Evolutionary conservation across 495 filamentous ascomycete species (phyloP), one percentile per base, ranked within the genome.

Genomic region (Penicillium bialowiezense): DNA sequence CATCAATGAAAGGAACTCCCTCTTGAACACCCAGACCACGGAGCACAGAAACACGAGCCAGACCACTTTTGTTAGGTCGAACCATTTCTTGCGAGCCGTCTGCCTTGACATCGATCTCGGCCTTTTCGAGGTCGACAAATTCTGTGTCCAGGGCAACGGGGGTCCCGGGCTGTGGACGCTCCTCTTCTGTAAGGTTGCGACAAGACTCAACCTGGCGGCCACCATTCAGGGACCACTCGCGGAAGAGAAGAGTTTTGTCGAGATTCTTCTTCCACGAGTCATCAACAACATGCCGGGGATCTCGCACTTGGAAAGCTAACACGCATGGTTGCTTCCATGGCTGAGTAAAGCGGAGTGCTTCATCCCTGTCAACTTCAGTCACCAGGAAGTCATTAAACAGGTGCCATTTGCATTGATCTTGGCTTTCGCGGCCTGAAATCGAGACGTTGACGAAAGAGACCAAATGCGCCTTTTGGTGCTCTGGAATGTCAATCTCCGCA

Each of bases 321-420:
- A 97, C 84, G 28, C 86, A 87, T 2, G 93, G 95, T 39, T 85
- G 76, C 72, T 97, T 99, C 92, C 95, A 97, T 6, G 81, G 74
- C 18, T 87, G 79, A 29, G 89, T 91, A 59, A 97, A 97, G 12
- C 84, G 82, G 10, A 97, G 71, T 4, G 95, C 95, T 62, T 97
- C 91, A 29, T 87, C 86, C 34, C 76, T 72, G 12, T 84, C 76
- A 14, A 95, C 77, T n/a, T 85, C 81, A 5, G 87, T 81, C 26
- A 99, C 93, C 10, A 95, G 73, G 55, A 99, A 99, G 67, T 99
- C 93, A 45, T 99, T 99, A 68, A 99, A 96, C 4, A 99, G 63
- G 59, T 96, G 88, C 93, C 93, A 99, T 51, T 82, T 82, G 54
- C 73, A 80, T 43, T 81, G 73, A 1, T 62, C 63, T 7, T 81